A percentile compares a stretch with the other conserved stretches of the same genome.
Conservation (phyloP, 441 rosid species). For the Pelargonium cotyledonis region DNA sequence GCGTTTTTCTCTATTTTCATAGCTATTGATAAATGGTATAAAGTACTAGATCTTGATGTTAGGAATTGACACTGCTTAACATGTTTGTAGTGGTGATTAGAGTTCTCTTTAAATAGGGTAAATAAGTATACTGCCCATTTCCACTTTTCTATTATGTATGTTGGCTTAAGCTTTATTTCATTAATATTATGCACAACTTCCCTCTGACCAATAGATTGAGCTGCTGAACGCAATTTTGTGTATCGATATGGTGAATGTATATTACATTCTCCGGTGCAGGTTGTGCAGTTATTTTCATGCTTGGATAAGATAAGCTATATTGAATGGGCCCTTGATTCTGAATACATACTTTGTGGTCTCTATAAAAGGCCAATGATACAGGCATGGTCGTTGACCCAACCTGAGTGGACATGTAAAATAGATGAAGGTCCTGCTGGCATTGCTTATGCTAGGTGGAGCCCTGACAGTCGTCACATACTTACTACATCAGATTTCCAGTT, state of each 20-base stretch:
- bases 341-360: slow-evolving; percentile 89
- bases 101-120: background rate
- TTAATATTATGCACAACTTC: background rate
- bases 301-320: slow-evolving; percentile 94
- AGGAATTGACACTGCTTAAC: background rate
- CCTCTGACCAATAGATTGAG: background rate
- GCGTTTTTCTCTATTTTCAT: background rate
- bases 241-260: slow-evolving; percentile 17
- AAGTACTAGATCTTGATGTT: background rate
- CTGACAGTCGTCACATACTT: slow-evolving; percentile 92
- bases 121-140: background rate
- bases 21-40: background rate
- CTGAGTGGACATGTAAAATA: slow-evolving; percentile 98
- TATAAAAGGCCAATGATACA: slow-evolving; percentile 86
- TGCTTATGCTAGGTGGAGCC: slow-evolving; percentile 98
- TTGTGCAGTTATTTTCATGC: slow-evolving; percentile 91
- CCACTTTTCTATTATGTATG: background rate
- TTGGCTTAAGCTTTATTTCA: too few species aligned
- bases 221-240: background rate
- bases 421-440: slow-evolving; percentile 98
- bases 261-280: slow-evolving; percentile 47
- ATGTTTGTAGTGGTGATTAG: background rate
- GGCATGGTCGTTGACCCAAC: slow-evolving; percentile 88
- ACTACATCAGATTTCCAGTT: slow-evolving; percentile 89
- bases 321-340: slow-evolving; percentile 97